Evolutionary conservation across 495 filamentous ascomycete species (phyloP).

Genomic region (Tuber microsphaerosporum): DNA sequence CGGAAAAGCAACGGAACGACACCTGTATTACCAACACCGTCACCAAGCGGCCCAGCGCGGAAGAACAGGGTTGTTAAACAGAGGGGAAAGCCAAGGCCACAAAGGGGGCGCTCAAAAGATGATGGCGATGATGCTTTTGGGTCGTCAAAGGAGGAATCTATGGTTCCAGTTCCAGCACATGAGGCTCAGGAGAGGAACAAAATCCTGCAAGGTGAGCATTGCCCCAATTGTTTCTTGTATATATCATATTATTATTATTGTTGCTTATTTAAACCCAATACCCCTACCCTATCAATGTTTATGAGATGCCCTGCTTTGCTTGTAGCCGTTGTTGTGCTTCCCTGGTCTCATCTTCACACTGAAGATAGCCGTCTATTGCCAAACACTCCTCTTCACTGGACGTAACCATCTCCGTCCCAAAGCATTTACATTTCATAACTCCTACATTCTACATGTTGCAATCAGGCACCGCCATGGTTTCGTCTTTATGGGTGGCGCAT

Average conservation of each 20-base stretch:
- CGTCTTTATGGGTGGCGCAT: not conserved
- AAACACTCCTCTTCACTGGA: not conserved
- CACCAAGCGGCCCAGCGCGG: not conserved
- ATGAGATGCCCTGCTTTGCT: not conserved
- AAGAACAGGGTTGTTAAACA: conserved; percentile 16
- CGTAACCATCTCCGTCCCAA: not conserved
- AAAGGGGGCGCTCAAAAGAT: conserved; percentile 15
- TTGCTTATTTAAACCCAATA: not conserved
- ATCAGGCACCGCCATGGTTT: not conserved
- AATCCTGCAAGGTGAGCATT: not conserved
- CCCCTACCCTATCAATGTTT: not conserved
- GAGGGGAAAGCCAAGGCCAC: conserved; percentile 10
- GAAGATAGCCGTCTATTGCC: not conserved
- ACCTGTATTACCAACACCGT: not conserved
- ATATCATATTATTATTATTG: no score
- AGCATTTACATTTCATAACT: not conserved
- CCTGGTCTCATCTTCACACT: not conserved
- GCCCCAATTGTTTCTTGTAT: not conserved
- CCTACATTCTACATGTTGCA: not conserved
- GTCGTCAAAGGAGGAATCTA: conserved; percentile 8
- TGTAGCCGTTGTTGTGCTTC: not conserved
- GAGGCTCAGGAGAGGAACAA: not conserved
- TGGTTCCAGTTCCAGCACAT: not conserved
- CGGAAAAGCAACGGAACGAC: not conserved
- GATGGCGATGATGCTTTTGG: conserved; percentile 10